phyloP scores from a whole-genome alignment of 2,329 filamentous ascomycete genomes.

The Trichophyton verrucosum region DNA sequence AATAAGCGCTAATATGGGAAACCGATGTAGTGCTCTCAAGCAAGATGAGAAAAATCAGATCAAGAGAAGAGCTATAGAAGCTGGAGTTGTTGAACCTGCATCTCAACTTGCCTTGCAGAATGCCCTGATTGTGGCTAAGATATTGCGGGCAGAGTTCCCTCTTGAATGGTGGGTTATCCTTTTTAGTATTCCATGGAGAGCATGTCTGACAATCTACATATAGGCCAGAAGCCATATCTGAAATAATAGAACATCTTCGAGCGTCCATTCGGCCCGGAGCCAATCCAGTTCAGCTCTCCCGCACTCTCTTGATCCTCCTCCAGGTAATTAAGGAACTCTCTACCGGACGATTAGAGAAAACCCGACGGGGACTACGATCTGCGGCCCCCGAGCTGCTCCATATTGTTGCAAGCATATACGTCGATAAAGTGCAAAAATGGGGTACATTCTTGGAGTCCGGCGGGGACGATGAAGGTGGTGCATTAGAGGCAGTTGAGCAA shows the following conservation, averaged over 20 bases:
- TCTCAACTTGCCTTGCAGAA: conserved; percentile 71
- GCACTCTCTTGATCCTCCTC: conserved; percentile 63
- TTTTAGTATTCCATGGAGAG: background rate
- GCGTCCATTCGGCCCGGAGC: conserved; percentile 32
- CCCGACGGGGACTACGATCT: conserved; percentile 62
- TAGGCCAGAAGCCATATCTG: conserved; percentile 39
- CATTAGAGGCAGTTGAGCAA: conserved; percentile 56
- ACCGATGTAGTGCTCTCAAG: conserved; percentile 39
- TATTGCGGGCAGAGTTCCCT: conserved; percentile 81
- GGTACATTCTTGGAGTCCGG: conserved; percentile 46
- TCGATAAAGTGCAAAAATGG: conserved; percentile 60
- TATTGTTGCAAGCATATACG: conserved; percentile 65
- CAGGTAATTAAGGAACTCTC: conserved; percentile 84
- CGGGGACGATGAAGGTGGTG: conserved; percentile 46
- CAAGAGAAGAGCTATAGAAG: conserved; percentile 59
- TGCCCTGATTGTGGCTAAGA: conserved; percentile 74
- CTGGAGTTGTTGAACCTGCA: conserved; percentile 65
- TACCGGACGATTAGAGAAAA: conserved; percentile 62
- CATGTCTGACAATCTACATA: conserved; percentile 5
- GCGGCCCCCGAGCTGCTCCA: conserved; percentile 75
- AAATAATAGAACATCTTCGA: conserved; percentile 52
- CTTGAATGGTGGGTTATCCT: conserved; percentile 53
- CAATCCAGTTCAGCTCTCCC: conserved; percentile 50
- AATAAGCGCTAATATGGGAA: background rate
- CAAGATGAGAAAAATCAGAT: conserved; percentile 66